phyloP scores from a whole-genome alignment of 2,329 filamentous ascomycete species.

The Phoma sp. region DNA sequence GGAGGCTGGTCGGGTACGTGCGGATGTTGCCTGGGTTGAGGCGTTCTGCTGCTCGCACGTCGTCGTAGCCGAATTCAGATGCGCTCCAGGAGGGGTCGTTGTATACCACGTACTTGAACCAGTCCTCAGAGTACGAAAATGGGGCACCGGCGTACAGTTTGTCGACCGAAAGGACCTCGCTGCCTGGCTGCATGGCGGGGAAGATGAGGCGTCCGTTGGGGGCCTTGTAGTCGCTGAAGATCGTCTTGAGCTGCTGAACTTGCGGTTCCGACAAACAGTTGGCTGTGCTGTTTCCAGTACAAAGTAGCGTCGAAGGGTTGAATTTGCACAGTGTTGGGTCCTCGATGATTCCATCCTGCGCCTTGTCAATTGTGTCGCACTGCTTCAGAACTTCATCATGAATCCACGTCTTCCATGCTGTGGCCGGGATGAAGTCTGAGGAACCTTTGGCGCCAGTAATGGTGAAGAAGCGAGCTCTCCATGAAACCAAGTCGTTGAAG shows the following conservation, averaged over 20 bases:
- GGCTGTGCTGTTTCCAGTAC: slow-evolving; percentile 27
- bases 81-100: slow-evolving; percentile 44
- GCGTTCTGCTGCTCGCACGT: slow-evolving; percentile 39
- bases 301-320: slow-evolving; percentile 47
- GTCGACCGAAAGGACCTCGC: slow-evolving; percentile 48
- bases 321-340: slow-evolving; percentile 50
- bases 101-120: slow-evolving; percentile 55
- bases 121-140: slow-evolving; percentile 50
- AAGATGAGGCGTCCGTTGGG: slow-evolving; percentile 54
- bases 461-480: slow-evolving; percentile 41
- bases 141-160: slow-evolving; percentile 48
- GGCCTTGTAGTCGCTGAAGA: slow-evolving; percentile 52
- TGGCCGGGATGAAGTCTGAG: slow-evolving; percentile 29
- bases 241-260: slow-evolving; percentile 50
- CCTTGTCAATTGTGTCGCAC: slow-evolving; percentile 58
- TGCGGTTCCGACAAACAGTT: slow-evolving; percentile 53
- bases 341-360: slow-evolving; percentile 56
- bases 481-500: slow-evolving; percentile 39
- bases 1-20: slow-evolving; percentile 45
- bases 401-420: slow-evolving; percentile 42
- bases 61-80: slow-evolving; percentile 14
- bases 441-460: slow-evolving; percentile 30
- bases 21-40: slow-evolving; percentile 47
- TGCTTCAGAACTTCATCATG: slow-evolving; percentile 55
- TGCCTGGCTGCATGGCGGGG: slow-evolving; percentile 57